Evolutionary conservation across 78 protist species (phyloP).

Genomic region (slime mould (Dictyostelium discoideum)): DNA sequence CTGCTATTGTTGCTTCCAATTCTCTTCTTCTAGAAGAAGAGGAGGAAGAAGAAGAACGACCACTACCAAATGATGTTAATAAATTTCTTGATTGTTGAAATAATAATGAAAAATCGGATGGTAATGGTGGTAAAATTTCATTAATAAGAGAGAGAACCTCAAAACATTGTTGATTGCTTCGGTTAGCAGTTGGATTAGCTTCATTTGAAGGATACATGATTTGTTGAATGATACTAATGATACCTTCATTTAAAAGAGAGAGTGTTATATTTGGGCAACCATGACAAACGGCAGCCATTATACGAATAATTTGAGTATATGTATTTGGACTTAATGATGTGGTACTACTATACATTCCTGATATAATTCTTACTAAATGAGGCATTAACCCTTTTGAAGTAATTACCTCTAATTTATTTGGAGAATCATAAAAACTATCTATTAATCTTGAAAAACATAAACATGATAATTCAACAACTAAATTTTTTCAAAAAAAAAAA

Average conservation of each 20-base stretch:
- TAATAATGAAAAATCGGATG: conserved; percentile 35
- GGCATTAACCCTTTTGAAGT: conserved; percentile 42
- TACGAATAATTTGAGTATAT: conserved; percentile 68
- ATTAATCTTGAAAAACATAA: conserved; percentile 77
- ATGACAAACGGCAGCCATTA: conserved; percentile 55
- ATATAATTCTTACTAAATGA: conserved; percentile 44
- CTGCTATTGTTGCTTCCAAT: neutral
- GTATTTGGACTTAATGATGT: conserved; percentile 45
- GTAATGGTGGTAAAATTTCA: conserved; percentile 78
- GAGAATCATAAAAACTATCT: conserved; percentile 59
- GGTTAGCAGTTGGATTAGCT: neutral
- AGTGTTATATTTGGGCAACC: conserved; percentile 28
- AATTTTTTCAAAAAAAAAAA: neutral
- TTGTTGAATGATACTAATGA: conserved; percentile 35
- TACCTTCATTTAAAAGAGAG: conserved; percentile 31
- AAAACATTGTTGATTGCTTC: conserved; percentile 65
- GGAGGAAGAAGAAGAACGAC: neutral
- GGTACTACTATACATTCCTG: conserved; percentile 56
- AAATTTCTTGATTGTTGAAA: neutral
- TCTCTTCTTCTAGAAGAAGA: conserved; percentile 14
- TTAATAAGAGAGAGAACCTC: conserved; percentile 72
- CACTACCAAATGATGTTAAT: neutral
- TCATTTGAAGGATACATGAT: conserved; percentile 16
- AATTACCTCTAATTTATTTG: conserved; percentile 29
- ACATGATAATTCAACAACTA: conserved; percentile 68